These are phyloP conservation scores for Globisporangium cylindrosporum DNA, from an alignment of 352 stramenopile genomes.

Conservation along the genomic window DNA sequence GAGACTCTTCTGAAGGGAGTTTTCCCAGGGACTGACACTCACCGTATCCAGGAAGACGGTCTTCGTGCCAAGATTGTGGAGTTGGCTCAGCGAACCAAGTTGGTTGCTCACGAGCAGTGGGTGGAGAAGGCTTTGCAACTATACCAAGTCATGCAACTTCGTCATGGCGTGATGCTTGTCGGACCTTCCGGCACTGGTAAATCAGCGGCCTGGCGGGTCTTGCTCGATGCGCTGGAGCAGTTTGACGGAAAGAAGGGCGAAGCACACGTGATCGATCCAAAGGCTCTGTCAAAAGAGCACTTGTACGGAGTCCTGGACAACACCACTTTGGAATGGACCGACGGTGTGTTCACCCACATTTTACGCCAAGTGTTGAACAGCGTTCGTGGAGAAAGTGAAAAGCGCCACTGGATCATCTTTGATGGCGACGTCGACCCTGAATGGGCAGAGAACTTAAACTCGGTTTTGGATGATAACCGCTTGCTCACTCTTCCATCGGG, in stretches of 20 bases:
- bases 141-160: conserved; percentile 97
- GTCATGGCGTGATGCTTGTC: conserved; percentile 99
- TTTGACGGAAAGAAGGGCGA: conserved; percentile 96
- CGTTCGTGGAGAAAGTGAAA: conserved; percentile 94
- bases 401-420: conserved; percentile 99
- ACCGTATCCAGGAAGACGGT: conserved; percentile 84
- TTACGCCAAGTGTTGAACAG: conserved; percentile 97
- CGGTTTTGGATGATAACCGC: conserved; percentile 99
- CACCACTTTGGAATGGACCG: conserved; percentile 99
- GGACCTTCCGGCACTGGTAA: conserved; percentile 97
- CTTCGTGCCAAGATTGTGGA: conserved; percentile 89
- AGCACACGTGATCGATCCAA: conserved; percentile 98
- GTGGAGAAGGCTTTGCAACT: conserved; percentile 99
- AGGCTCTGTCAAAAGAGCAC: conserved; percentile 97
- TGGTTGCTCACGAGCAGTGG: conserved; percentile 91
- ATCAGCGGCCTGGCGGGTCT: conserved; percentile 90
- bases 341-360: conserved; percentile 98
- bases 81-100: conserved; percentile 88
- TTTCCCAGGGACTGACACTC: conserved; percentile 92
- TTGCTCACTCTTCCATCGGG: conserved; percentile 98
- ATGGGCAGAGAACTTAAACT: conserved; percentile 99
- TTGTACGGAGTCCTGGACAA: conserved; percentile 99
- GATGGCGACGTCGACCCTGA: conserved; percentile 99
- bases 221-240: conserved; percentile 93
- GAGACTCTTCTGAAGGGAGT: conserved; percentile 95